These are phyloP conservation scores for Thozetella sp. DNA, from an alignment of 495 filamentous ascomycete species.

Conservation along the genomic window DNA sequence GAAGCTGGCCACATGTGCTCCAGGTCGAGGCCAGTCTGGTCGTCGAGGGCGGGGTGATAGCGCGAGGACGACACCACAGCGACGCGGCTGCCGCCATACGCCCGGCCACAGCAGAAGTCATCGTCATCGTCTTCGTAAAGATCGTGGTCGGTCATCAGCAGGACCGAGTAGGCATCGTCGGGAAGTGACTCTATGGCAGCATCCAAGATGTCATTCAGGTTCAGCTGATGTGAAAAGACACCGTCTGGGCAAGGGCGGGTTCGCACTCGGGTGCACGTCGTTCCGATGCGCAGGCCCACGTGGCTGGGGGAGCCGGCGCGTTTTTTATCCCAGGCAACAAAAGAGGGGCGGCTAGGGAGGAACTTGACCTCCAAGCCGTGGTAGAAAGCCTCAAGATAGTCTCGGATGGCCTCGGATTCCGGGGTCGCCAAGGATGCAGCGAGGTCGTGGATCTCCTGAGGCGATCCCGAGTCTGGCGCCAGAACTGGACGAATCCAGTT, in stretches of 20 bases:
- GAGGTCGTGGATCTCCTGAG: not conserved
- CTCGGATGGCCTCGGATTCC: conserved; percentile 32
- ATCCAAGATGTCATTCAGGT: conserved; percentile 67
- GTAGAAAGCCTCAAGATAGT: conserved; percentile 65
- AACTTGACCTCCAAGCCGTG: conserved; percentile 55
- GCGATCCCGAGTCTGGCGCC: not conserved
- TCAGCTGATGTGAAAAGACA: conserved; percentile 54
- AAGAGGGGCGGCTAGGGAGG: conserved; percentile 31
- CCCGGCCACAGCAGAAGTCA: conserved; percentile 67
- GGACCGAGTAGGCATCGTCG: conserved; percentile 59
- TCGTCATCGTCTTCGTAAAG: conserved; percentile 70
- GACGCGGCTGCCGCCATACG: conserved; percentile 65
- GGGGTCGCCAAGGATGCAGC: conserved; percentile 13
- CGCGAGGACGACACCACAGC: conserved; percentile 60
- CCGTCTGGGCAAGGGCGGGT: conserved; percentile 49
- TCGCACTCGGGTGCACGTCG: conserved; percentile 51
- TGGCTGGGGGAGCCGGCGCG: conserved; percentile 10
- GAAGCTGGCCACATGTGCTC: conserved; percentile 65
- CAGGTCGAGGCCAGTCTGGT: conserved; percentile 38
- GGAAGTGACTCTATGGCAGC: conserved; percentile 56
- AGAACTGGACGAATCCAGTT: conserved; percentile 33
- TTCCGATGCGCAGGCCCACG: conserved; percentile 43
- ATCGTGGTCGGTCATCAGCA: conserved; percentile 62
- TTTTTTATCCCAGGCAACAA: conserved; percentile 46
- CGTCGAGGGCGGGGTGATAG: conserved; percentile 59